Evolutionary conservation across 441 rosid species (phyloP), one percentile per base, ranked within the genome.

Genomic region (Manihot esculenta): DNA sequence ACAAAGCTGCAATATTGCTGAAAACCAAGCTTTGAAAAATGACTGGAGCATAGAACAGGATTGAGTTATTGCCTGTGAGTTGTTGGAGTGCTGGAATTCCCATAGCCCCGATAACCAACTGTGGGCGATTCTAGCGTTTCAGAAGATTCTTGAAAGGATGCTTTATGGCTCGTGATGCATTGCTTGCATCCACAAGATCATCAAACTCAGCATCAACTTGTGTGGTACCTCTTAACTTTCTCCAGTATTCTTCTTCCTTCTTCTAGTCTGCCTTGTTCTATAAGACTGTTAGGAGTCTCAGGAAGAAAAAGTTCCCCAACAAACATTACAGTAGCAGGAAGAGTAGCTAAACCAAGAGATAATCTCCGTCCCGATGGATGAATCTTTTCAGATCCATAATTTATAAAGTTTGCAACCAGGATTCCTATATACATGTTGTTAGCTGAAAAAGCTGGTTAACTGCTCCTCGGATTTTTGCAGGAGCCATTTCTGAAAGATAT

Each of bases 361-460:
- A 93, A 70, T 71, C 98, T 85, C 98, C 96, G 89, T 77, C 97
- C 98, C 94, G 94, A 89, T 30, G 94, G 94, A 80, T 89, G 98
- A 68, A 91, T 77, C 74, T 85, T 78, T 0, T 81, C 85, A 1
- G 97, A 88, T 42, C 81, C 81, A 18, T 84, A 91, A 68, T 93
- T 93, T 65, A 91, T 85, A 41, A 85, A 67, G 81, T 83, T 82
- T 30, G 97, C 98, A 2, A 89, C 53, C 45, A 93, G 78, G 26
- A 93, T 91, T 15, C 96, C 96, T 6, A 89, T 6, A 89, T 13
- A 65, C 96, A 89, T 35, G 97, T 93, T 27, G 97, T 85, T 50
- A 93, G 80, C 72, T 93, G 97, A 72, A 93, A 93, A 53, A 91
- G 77, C 72, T 89, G 96, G 78, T 93, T 93, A 53, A 91, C 86